Evolutionary conservation across 1,139 yeast genomes (phyloP).

Genomic region (Candida sanyaensis): DNA sequence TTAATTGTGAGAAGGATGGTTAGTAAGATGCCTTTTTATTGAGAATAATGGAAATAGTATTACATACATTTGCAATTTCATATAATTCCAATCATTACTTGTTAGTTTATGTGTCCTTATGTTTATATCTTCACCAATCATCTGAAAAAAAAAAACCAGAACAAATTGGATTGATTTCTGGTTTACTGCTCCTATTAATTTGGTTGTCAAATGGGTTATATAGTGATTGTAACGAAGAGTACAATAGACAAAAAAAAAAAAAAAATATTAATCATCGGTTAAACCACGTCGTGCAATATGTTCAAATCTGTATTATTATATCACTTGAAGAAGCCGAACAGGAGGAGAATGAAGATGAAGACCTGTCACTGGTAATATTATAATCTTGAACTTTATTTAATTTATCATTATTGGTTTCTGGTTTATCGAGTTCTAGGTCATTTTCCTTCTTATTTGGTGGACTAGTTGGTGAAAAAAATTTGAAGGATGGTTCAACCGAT

Average conservation of each 20-base stretch:
- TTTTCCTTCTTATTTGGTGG: slow-evolving; percentile 1
- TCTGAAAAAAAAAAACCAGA: neutral
- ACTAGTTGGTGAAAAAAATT: slow-evolving; percentile 5
- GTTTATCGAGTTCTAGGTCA: no score
- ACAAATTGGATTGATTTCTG: no score
- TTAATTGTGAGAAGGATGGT: neutral
- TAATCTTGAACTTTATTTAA: neutral
- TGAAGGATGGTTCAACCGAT: neutral
- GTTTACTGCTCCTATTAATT: neutral
- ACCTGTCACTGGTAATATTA: neutral
- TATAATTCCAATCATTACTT: slow-evolving; percentile 8
- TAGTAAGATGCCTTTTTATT: neutral
- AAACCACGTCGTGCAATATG: neutral
- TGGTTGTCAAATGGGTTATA: no score
- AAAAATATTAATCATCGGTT: neutral
- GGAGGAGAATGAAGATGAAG: neutral
- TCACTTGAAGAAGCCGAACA: slow-evolving; percentile 12
- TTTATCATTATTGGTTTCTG: neutral
- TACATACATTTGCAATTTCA: slow-evolving; percentile 13
- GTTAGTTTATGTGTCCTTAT: neutral
- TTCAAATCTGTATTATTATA: slow-evolving; percentile 12
- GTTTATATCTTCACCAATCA: neutral
- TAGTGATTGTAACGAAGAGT: no score
- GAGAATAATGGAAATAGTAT: neutral
- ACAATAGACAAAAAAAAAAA: neutral